Evolutionary conservation across 2,329 filamentous ascomycete species (phyloP).

Genomic region (Incumbomyces lentus): DNA sequence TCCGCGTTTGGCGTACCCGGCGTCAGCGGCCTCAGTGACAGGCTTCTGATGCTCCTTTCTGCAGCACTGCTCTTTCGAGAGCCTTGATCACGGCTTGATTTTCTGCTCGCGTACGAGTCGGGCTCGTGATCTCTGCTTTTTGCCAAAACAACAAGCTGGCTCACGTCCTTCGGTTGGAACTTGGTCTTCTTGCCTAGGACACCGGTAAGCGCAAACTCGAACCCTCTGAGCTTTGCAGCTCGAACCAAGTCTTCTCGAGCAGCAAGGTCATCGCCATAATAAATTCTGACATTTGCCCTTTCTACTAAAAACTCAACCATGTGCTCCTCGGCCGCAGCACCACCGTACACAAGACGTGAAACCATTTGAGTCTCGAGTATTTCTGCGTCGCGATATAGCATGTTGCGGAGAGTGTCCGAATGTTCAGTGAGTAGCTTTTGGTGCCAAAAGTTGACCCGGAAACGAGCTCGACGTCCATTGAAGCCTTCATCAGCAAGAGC

Average conservation of each 20-base stretch:
- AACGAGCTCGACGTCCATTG: conserved; percentile 47
- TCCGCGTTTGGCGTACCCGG: neutral
- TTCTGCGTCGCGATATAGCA: conserved; percentile 50
- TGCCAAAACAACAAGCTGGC: conserved; percentile 83
- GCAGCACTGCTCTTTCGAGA: conserved; percentile 9
- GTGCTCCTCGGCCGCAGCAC: conserved; percentile 21
- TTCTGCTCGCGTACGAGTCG: conserved; percentile 11
- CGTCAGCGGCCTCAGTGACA: conserved; percentile 13
- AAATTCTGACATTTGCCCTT: conserved; percentile 68
- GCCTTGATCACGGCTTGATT: conserved; percentile 9
- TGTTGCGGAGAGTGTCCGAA: conserved; percentile 48
- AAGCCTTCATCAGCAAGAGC: conserved; percentile 33
- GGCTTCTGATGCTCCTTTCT: conserved; percentile 18
- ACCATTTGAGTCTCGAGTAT: conserved; percentile 32
- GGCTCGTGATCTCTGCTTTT: conserved; percentile 49
- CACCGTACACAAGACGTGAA: conserved; percentile 23
- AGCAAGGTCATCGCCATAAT: conserved; percentile 69
- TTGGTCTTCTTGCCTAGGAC: conserved; percentile 59
- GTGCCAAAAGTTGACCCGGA: conserved; percentile 65
- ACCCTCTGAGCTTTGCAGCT: conserved; percentile 56
- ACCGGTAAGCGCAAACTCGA: conserved; percentile 75
- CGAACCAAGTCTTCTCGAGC: conserved; percentile 60
- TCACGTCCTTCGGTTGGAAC: conserved; percentile 43
- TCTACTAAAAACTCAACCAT: conserved; percentile 61
- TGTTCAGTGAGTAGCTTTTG: conserved; percentile 57